Percentiles rank a stretch among this genome's conserved stretches.
Conservation (phyloP, 176 grass and related monocot genomes). For the Pontederia crassipes region DNA sequence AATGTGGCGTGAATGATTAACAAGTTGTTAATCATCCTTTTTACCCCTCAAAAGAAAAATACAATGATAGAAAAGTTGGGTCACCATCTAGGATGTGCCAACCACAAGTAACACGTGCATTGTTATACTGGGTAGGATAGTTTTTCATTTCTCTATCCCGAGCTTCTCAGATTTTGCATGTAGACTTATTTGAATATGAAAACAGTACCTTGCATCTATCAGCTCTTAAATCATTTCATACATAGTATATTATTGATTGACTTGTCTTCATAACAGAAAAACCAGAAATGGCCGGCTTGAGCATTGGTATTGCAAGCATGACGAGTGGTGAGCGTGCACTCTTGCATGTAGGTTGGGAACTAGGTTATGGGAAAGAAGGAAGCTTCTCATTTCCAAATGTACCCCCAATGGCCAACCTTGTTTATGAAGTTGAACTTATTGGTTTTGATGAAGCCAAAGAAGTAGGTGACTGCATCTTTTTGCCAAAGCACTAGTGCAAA, state of each 20-base stretch:
- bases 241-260: not conserved
- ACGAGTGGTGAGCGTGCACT: slow-evolving; percentile 52
- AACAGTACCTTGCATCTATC: too few relatives aligned
- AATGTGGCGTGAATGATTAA: too few relatives aligned
- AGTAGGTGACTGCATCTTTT: slow-evolving; percentile 25
- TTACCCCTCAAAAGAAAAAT: too few relatives aligned
- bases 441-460: slow-evolving; percentile 91
- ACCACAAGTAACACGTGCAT: too few relatives aligned
- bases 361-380: slow-evolving; percentile 88
- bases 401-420: slow-evolving; percentile 70
- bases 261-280: slow-evolving; percentile 39
- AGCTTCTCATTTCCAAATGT: slow-evolving; percentile 99
- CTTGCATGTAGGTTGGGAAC: slow-evolving; percentile 85
- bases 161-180: too few relatives aligned
- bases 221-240: too few relatives aligned
- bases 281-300: slow-evolving; percentile 54
- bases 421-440: slow-evolving; percentile 93
- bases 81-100: too few relatives aligned
- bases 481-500: not conserved
- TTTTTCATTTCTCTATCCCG: too few relatives aligned
- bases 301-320: slow-evolving; percentile 81
- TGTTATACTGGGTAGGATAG: too few relatives aligned
- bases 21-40: too few relatives aligned
- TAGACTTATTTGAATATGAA: too few relatives aligned
- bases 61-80: too few relatives aligned